phyloP scores from a whole-genome alignment of 2,329 filamentous ascomycete species.

The Aspergillus versicolor region DNA sequence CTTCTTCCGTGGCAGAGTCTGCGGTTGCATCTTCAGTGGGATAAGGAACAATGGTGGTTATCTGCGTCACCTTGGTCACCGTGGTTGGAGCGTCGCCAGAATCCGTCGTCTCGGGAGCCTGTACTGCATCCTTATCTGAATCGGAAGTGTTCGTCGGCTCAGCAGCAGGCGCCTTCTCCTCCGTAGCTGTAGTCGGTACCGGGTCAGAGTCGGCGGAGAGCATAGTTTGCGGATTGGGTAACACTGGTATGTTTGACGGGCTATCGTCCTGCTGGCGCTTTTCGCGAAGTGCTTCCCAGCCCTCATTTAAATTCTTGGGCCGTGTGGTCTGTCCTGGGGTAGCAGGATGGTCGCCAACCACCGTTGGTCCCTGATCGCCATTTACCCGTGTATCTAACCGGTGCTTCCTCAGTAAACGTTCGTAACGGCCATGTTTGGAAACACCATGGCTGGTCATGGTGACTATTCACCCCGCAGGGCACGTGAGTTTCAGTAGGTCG shows the following conservation, averaged over 20 bases:
- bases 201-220: neutral
- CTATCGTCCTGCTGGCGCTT: slow-evolving; percentile 1
- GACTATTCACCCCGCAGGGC: neutral
- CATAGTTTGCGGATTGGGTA: neutral
- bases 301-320: slow-evolving; percentile 1
- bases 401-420: slow-evolving; percentile 11
- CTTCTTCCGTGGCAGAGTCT: neutral
- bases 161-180: neutral
- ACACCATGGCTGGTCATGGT: slow-evolving; percentile 10
- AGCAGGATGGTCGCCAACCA: neutral
- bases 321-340: neutral
- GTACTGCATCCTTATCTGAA: neutral
- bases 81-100: neutral
- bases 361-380: neutral
- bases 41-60: neutral
- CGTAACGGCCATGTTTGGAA: slow-evolving; percentile 9
- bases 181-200: neutral
- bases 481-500: neutral
- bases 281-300: neutral
- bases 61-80: neutral
- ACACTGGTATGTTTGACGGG: neutral
- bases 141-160: neutral
- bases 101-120: neutral
- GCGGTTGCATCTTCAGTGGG: neutral
- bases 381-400: slow-evolving; percentile 1